Evolutionary conservation across 768 basidiomycete species (phyloP), one percentile per base, ranked within the genome.

Genomic region (Boletus pseudo-olivaceus): DNA sequence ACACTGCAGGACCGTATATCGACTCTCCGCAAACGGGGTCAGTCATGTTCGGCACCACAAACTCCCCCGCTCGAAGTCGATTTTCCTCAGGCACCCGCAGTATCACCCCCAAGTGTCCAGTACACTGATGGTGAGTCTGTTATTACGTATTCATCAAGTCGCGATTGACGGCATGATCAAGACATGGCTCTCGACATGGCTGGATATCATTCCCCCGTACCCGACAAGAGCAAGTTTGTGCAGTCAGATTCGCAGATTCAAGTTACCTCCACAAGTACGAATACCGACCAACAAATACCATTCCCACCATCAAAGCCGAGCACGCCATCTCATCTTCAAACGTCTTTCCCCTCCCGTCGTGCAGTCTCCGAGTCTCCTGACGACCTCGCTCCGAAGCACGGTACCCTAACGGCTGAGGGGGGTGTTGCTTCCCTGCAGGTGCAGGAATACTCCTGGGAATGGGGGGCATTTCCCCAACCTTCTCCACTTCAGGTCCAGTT

Each of bases 401-500:
- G 58, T 47, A 40, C 51, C 27, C 38, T 50, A 26, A 19, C 47
- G 8, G 9, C 38, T 14, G 56, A 64, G 19, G 54, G 40, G 41
- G 53, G 34, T 46, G 38, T n/a, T 19, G 1, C 44, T 33, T 47
- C 67, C 12, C 44, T 71, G 19, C 67, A 65, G 5, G 63, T 78
- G 4, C 84, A 83, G 52, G 87, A 90, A 64, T 93, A 93, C 62
- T 88, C 89, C 7, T 95, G 93, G 93, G 94, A 95, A 61, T 95
- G 93, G 93, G 93, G 92, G 27, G 84, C 81, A 19, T 90, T 95
- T 63, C 94, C 92, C 29, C 87, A 85, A 58, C 87, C 83, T 23
- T 89, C 90, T 4, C 87, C 88, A 1, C 71, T 83, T 61, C 79
- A 79, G 49, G 58, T 79, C 0, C 73, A 78, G 11, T 85, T 86